Percentiles rank a stretch among this genome's conserved stretches.
Evolutionary conservation across 2,329 filamentous ascomycete species (phyloP).

Genomic region (Penicillium palitans): DNA sequence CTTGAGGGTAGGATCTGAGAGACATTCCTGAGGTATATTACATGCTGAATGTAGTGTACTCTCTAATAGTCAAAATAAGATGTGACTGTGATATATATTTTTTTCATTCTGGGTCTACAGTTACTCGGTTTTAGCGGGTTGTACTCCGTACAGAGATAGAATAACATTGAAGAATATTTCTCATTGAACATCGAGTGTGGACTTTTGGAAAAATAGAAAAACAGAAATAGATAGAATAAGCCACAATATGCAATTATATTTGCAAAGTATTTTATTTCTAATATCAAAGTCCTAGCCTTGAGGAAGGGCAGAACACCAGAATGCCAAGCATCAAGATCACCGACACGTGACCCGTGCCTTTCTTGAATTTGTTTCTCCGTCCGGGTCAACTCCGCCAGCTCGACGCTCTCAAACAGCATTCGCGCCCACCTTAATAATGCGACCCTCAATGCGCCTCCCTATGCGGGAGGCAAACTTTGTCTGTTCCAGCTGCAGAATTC

Average conservation of each 20-base stretch:
- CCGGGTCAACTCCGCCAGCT: slow-evolving; percentile 20
- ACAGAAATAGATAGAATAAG: not conserved
- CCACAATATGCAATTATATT: not conserved
- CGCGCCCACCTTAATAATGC: slow-evolving; percentile 36
- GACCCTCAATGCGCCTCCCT: slow-evolving; percentile 39
- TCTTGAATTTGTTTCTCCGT: slow-evolving; percentile 27
- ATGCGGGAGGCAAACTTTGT: slow-evolving; percentile 42
- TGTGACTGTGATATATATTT: too few relatives aligned
- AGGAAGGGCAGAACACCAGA: not conserved
- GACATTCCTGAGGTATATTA: too few relatives aligned
- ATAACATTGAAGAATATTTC: not conserved
- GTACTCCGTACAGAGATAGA: not conserved
- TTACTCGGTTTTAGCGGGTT: too few relatives aligned
- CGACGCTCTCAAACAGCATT: slow-evolving; percentile 3
- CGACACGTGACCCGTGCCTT: slow-evolving; percentile 28
- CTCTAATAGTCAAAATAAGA: too few relatives aligned
- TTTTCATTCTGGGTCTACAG: too few relatives aligned
- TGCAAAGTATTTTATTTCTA: not conserved
- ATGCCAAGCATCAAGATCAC: slow-evolving; percentile 16
- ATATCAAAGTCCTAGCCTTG: not conserved
- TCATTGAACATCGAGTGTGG: too few relatives aligned
- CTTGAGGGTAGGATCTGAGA: too few relatives aligned
- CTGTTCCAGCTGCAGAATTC: slow-evolving; percentile 44
- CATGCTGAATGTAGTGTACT: too few relatives aligned
- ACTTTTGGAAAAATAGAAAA: too few relatives aligned